A percentile compares a stretch with the other conserved stretches of the same genome.
Evolutionary conservation across 176 grass and related monocot genomes (phyloP).

Genomic region (Cenchrus fungigraminus): DNA sequence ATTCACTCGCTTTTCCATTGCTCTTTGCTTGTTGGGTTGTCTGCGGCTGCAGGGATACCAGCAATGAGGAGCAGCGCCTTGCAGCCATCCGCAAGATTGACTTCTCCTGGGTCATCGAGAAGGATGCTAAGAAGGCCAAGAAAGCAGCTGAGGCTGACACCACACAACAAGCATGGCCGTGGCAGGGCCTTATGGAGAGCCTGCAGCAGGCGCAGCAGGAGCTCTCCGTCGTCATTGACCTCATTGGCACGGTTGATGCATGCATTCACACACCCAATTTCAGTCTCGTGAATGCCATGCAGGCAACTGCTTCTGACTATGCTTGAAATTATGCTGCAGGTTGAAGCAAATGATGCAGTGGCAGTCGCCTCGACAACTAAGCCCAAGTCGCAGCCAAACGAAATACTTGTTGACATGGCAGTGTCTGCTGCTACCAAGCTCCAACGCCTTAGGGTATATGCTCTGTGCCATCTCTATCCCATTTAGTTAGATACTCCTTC

Average conservation of each 20-base stretch:
- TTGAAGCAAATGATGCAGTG: slow-evolving; percentile 87
- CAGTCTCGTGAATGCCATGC: not conserved
- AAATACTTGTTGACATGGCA: slow-evolving; percentile 78
- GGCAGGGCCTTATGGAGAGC: slow-evolving; percentile 84
- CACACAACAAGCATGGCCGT: slow-evolving; percentile 61
- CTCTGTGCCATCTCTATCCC: not conserved
- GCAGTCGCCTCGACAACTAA: slow-evolving; percentile 73
- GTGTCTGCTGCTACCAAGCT: slow-evolving; percentile 90
- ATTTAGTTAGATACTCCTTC: not conserved
- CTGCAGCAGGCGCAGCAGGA: slow-evolving; percentile 88
- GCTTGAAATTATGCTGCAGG: slow-evolving; percentile 52
- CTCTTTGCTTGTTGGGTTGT: not conserved
- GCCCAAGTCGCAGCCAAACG: slow-evolving; percentile 75
- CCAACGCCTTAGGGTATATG: slow-evolving; percentile 85
- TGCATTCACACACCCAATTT: not conserved
- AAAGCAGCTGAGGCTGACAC: slow-evolving; percentile 57
- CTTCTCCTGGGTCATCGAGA: slow-evolving; percentile 78
- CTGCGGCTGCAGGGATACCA: slow-evolving; percentile 52
- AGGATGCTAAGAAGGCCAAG: slow-evolving; percentile 79
- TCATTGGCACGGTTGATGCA: slow-evolving; percentile 71
- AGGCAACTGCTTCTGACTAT: not conserved
- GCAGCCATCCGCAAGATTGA: slow-evolving; percentile 74
- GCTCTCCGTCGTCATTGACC: slow-evolving; percentile 82
- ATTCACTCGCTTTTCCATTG: not conserved
- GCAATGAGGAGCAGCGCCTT: slow-evolving; percentile 82